Evolutionary conservation across 1,139 yeast species (phyloP), one percentile per base, ranked within the genome.

Genomic region (Meyerozyma elateridarum): DNA sequence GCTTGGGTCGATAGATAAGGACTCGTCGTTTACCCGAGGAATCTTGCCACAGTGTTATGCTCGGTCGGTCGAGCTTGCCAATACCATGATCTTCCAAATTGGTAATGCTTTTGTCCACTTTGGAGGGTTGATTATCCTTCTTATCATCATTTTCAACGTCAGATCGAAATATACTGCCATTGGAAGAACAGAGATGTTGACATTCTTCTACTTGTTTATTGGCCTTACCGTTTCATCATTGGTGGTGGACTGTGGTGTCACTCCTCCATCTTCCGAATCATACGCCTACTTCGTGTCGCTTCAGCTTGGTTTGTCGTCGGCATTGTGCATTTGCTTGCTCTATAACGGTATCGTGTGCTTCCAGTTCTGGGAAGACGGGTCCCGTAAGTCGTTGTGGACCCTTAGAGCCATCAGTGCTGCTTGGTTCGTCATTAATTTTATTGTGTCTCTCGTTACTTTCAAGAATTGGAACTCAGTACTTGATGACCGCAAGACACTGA

Each of bases 331-430:
- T 62, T 60, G 83, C 29, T 58, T 89, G 36, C 60, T 85, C 50
- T 66, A 76, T 37, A 81, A 83, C 44, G 96, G 96, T 5, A 51
- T 91, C 6, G 57, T 88, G 17, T 88, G 91, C 25, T 87, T 85
- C 57, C 93, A 88, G 54, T 61, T 87, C 33, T 89, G 95, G 93
- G 96, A 88, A 58, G 97, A 91, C 55, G 96, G 96, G 6, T 80
- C 95, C 2, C 53, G 59, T 20, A 64, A 54, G 39, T 78, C 95
- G 2, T 70, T 85, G 67, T 61, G 77, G 60, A 52, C 67, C 3
- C 59, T 84, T 32, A 63, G 87, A 41, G 36, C 65, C 5, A 49
- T 73, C 2, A 63, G 81, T 11, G 36, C 63, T 4, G 49, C 57
- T 1, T 76, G 81, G 49, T 85, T 80, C 54, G 65, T 71, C 7